These are phyloP conservation scores for Solanum hybrid DNA, from an alignment of 305 asterid species.

Conservation along the genomic window DNA sequence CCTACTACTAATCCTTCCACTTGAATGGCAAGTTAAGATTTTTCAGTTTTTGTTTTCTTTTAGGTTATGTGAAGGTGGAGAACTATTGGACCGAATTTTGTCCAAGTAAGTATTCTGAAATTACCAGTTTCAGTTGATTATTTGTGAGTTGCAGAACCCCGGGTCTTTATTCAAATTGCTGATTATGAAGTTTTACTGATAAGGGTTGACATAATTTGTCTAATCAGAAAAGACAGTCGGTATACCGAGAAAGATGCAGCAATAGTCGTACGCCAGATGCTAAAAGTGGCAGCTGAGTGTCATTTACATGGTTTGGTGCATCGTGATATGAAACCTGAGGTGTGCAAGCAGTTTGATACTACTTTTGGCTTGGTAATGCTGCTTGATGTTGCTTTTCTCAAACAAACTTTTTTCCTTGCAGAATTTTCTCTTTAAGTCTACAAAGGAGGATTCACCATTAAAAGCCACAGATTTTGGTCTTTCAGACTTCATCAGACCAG, in stretches of 20 bases:
- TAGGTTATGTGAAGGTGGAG: conserved; percentile 84
- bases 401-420: conserved; percentile 16
- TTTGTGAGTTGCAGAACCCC: background rate
- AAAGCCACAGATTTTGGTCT: conserved; percentile 91
- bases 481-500: conserved; percentile 80
- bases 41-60: conserved; percentile 6
- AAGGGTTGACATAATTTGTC: conserved; percentile 11
- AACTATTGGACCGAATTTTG: conserved; percentile 74
- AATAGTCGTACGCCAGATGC: conserved; percentile 77
- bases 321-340: conserved; percentile 96
- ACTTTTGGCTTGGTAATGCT: conserved; percentile 6
- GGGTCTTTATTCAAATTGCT: background rate
- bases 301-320: conserved; percentile 86
- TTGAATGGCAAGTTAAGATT: conserved; percentile 1
- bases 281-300: conserved; percentile 86
- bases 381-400: conserved; percentile 11
- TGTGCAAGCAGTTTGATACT: conserved; percentile 14
- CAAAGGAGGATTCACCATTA: conserved; percentile 62
- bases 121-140: background rate
- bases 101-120: conserved; percentile 45
- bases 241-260: conserved; percentile 92
- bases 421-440: conserved; percentile 78
- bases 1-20: background rate
- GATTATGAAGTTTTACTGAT: conserved; percentile 12
- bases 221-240: conserved; percentile 73